Percentiles rank a stretch among this genome's conserved stretches.
phyloP scores from a whole-genome alignment of 108 stramenopile species.

The Cyclotella atomus region DNA sequence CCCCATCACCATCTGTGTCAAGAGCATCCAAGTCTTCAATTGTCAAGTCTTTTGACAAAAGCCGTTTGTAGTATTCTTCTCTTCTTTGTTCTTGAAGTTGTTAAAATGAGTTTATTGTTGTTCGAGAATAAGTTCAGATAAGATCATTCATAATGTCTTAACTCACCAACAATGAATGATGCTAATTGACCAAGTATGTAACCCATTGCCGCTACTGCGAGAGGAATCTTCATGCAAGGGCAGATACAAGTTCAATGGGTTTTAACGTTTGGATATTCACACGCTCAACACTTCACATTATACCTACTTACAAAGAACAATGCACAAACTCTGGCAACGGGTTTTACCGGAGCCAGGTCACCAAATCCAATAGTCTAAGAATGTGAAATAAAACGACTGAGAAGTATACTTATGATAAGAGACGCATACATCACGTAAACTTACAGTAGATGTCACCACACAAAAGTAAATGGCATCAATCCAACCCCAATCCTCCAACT shows the following conservation, averaged over 20 bases:
- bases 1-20: slow-evolving; percentile 50
- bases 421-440: neutral
- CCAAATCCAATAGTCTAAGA: slow-evolving; percentile 62
- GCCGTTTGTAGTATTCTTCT: slow-evolving; percentile 30
- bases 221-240: slow-evolving; percentile 38
- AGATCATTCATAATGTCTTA: neutral
- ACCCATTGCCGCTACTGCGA: slow-evolving; percentile 66
- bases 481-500: slow-evolving; percentile 34
- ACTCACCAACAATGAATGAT: slow-evolving; percentile 38
- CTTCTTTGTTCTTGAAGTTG: slow-evolving; percentile 1
- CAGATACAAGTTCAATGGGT: no score
- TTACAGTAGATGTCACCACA: slow-evolving; percentile 59
- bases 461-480: slow-evolving; percentile 59
- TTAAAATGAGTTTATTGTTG: neutral
- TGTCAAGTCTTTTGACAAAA: slow-evolving; percentile 48
- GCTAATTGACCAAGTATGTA: slow-evolving; percentile 58
- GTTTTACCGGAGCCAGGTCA: slow-evolving; percentile 46
- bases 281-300: no score
- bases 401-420: no score
- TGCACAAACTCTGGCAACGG: slow-evolving; percentile 26
- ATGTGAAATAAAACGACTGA: neutral
- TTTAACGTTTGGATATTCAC: no score
- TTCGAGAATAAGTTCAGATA: no score
- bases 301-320: slow-evolving; percentile 36
- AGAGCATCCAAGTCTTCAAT: slow-evolving; percentile 56